A percentile compares a stretch with the other conserved stretches of the same genome.
These are phyloP conservation scores for Pseudognaphalium luteoalbum DNA, from an alignment of 129 eudicot species.

Conservation along the genomic window DNA sequence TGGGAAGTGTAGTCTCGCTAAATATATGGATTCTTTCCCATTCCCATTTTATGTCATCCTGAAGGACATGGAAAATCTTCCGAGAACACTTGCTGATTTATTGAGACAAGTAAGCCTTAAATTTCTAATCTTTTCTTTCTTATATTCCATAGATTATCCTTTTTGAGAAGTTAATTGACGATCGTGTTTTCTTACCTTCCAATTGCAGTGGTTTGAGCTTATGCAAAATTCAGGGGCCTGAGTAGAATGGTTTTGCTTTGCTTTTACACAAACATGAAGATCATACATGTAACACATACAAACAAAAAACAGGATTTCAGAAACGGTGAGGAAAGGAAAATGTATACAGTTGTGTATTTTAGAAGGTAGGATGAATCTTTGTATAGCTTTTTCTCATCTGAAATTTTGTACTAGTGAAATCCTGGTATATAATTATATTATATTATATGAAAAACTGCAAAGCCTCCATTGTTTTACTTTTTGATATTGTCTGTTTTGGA, in stretches of 20 bases:
- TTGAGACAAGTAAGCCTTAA: conserved; percentile 72
- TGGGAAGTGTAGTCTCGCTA: conserved; percentile 31
- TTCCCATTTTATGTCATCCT: conserved; percentile 85
- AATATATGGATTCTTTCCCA: conserved; percentile 81
- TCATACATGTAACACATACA: background rate
- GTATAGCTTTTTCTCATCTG: conserved; percentile 16
- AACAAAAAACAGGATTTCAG: conserved; percentile 8
- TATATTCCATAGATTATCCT: background rate
- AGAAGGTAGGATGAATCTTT: background rate
- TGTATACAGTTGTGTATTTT: background rate
- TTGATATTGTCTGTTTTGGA: background rate
- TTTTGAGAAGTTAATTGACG: background rate
- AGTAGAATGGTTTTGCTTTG: background rate
- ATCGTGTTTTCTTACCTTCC: background rate
- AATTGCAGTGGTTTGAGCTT: conserved; percentile 88
- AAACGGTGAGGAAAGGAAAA: conserved; percentile 15
- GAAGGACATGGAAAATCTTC: conserved; percentile 84
- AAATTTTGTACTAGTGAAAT: conserved; percentile 1
- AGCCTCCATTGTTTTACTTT: background rate
- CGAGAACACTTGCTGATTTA: conserved; percentile 91
- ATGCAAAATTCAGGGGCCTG: conserved; percentile 68
- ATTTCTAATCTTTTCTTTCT: background rate
- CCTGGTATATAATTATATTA: background rate
- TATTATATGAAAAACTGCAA: background rate
- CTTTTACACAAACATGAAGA: conserved; percentile 11